Evolutionary conservation across 1,284 basidiomycete species (phyloP), one percentile per base, ranked within the genome.

Genomic region (Heterobasidion parviporum): DNA sequence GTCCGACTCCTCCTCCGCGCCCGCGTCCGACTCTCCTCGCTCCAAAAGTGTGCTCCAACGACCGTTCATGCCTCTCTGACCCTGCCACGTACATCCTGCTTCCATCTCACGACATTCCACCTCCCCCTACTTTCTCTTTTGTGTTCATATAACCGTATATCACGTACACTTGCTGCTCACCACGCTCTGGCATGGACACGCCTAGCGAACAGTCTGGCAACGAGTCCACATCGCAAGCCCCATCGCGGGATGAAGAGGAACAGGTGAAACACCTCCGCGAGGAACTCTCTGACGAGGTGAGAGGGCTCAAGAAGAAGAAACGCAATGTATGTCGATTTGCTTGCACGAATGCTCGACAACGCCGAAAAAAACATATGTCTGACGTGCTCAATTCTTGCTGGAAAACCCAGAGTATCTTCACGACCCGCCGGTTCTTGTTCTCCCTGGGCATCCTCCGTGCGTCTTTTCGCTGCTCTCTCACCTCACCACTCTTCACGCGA

Each of bases 391-490:
- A 38, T 35, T 26, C n/a, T 26, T 51, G 32, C n/a, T 47, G 59
- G 54, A 26, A 54, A 10, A 34, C 54, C 15, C 61, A 61, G 12
- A 63, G 52, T 26, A 68, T 73, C 59, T 70, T 68, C 55, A 62
- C 70, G 45, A 71, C 69, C 14, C 64, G 69, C 16, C 68, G 72
- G 32, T 76, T 78, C 44, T 63, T 78, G 36, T 81, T 80, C 55
- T 74, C 78, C 2, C 57, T 81, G 14, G 78, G 79, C 45, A 68
- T 81, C 16, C 54, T 79, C 43, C 56, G 79, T 80, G 55, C 55
- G 74, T 68, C 20, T 50, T 18, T 18, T 18, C 18, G 18, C 44
- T 67, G 70, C 43, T 45, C 12, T 44, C 14, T 44, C 2, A 8
- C 38, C 10, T 41, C 26, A 26, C 26, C 26, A 26, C 26, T 26